Percentiles rank a stretch among this genome's conserved stretches.
Evolutionary conservation across 352 stramenopile species (phyloP).

Genomic region (Pythium volutum): DNA sequence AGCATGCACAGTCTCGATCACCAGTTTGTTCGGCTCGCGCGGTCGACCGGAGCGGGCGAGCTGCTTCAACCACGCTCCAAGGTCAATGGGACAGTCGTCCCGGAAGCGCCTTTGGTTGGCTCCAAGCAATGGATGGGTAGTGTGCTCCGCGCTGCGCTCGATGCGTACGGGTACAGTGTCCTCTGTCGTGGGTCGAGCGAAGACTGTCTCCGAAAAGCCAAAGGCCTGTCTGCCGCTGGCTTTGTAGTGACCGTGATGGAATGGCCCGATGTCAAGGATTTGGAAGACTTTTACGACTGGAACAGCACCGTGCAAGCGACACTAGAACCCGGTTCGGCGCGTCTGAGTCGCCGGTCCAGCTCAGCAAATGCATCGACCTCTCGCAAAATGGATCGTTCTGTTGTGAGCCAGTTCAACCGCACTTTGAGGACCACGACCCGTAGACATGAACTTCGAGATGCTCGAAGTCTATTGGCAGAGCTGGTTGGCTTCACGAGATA

Average conservation of each 20-base stretch:
- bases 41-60: slow-evolving; percentile 45
- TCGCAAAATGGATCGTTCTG: slow-evolving; percentile 33
- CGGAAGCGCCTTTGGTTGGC: slow-evolving; percentile 50
- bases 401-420: slow-evolving; percentile 44
- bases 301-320: slow-evolving; percentile 35
- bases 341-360: slow-evolving; percentile 36
- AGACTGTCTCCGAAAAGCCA: slow-evolving; percentile 37
- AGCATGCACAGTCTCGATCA: slow-evolving; percentile 58
- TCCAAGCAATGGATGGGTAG: slow-evolving; percentile 68
- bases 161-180: slow-evolving; percentile 46
- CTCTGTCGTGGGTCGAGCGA: slow-evolving; percentile 35
- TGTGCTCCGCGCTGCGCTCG: slow-evolving; percentile 41
- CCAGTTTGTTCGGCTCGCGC: slow-evolving; percentile 57
- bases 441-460: slow-evolving; percentile 1
- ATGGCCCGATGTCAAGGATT: slow-evolving; percentile 28
- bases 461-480: slow-evolving; percentile 9
- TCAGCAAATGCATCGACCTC: slow-evolving; percentile 12
- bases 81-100: slow-evolving; percentile 39
- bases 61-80: slow-evolving; percentile 58
- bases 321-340: slow-evolving; percentile 45
- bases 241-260: slow-evolving; percentile 48
- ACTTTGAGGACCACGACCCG: neutral
- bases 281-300: slow-evolving; percentile 51
- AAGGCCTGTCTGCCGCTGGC: slow-evolving; percentile 35
- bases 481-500: slow-evolving; percentile 17